A percentile compares a stretch with the other conserved stretches of the same genome.
These are phyloP conservation scores for Vicia sativa DNA, from an alignment of 306 rosid species.

Conservation along the genomic window DNA sequence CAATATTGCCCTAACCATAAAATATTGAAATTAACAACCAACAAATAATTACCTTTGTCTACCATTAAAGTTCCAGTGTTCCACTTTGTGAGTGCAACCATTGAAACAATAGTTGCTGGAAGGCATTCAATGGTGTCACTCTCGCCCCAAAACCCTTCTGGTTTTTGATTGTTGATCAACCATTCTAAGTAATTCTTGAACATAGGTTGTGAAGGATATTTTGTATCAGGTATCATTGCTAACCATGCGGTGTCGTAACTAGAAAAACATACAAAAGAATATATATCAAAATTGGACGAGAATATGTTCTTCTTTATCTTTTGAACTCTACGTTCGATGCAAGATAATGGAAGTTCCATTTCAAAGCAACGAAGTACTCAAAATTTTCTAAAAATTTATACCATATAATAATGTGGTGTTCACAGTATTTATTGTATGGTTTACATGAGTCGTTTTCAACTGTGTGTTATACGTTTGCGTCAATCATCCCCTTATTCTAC, in stretches of 20 bases:
- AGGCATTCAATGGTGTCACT: conserved; percentile 41
- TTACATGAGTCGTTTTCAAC: too few species aligned
- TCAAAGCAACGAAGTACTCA: not conserved
- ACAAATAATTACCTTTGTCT: conserved; percentile 34
- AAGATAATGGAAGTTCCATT: conserved; percentile 35
- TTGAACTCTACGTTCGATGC: conserved; percentile 19
- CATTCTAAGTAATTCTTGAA: conserved; percentile 47
- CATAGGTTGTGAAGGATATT: conserved; percentile 44
- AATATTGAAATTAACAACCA: not conserved
- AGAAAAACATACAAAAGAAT: conserved; percentile 44
- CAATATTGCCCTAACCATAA: not conserved
- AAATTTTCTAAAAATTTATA: too few species aligned
- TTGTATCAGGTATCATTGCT: conserved; percentile 49
- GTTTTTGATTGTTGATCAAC: conserved; percentile 49
- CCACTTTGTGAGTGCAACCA: conserved; percentile 50
- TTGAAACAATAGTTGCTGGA: conserved; percentile 46
- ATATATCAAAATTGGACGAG: conserved; percentile 32
- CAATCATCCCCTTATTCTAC: too few species aligned
- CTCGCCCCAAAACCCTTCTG: conserved; percentile 51
- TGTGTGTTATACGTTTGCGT: too few species aligned
- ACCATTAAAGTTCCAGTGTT: not conserved
- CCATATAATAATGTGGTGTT: too few species aligned
- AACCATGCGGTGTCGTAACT: conserved; percentile 61
- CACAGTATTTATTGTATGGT: too few species aligned
- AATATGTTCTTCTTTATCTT: conserved; percentile 38